Conservation (phyloP, 371 early-diverging fungal genomes). For the Enteropsectra breve region DNA sequence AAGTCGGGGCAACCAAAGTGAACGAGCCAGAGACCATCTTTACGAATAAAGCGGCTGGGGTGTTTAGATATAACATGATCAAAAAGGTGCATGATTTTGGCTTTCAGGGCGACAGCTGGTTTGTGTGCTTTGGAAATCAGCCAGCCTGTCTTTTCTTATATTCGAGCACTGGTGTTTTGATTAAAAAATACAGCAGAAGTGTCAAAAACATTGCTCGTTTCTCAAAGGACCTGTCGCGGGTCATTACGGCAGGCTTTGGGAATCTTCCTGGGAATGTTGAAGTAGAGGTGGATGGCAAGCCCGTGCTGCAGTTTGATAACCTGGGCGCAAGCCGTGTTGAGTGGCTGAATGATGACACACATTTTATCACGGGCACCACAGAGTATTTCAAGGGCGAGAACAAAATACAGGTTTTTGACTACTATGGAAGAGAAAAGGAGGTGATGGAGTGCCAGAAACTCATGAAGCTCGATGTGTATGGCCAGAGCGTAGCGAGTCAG, state of each 20-base stretch:
- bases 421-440: slow-evolving; percentile 54
- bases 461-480: slow-evolving; percentile 26
- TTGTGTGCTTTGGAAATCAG: slow-evolving; percentile 55
- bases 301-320: slow-evolving; percentile 41
- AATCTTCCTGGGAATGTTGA: slow-evolving; percentile 59
- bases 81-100: slow-evolving; percentile 27
- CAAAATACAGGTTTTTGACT: slow-evolving; percentile 56
- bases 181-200: slow-evolving; percentile 44
- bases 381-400: slow-evolving; percentile 59
- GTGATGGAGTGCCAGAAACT: slow-evolving; percentile 47
- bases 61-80: slow-evolving; percentile 8
- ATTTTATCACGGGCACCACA: slow-evolving; percentile 54
- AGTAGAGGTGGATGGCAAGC: slow-evolving; percentile 24
- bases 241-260: slow-evolving; percentile 56
- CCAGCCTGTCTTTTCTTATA: slow-evolving; percentile 50
- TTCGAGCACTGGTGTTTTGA: slow-evolving; percentile 27
- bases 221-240: slow-evolving; percentile 46
- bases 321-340: slow-evolving; percentile 55
- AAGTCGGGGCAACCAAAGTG: not conserved
- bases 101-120: slow-evolving; percentile 49
- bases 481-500: slow-evolving; percentile 29
- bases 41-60: not conserved
- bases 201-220: slow-evolving; percentile 55
- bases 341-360: slow-evolving; percentile 56
- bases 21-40: not conserved